These are phyloP conservation scores for Glebionis coronaria DNA, from an alignment of 129 eudicot genomes.

Conservation along the genomic window DNA sequence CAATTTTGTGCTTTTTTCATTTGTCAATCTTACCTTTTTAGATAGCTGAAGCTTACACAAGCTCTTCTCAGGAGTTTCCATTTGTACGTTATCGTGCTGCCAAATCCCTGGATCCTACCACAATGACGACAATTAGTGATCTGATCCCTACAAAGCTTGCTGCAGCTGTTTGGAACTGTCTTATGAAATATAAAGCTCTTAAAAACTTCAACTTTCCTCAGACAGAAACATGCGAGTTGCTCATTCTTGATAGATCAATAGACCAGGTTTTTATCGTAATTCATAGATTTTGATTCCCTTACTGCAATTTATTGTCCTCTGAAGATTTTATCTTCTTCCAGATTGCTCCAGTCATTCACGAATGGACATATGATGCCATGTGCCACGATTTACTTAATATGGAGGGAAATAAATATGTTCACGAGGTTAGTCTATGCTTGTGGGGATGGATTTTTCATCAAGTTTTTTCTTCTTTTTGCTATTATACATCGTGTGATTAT, in stretches of 20 bases:
- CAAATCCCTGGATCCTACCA: slow-evolving; percentile 77
- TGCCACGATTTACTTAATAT: slow-evolving; percentile 81
- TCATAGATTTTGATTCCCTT: slow-evolving; percentile 3
- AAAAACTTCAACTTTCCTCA: slow-evolving; percentile 68
- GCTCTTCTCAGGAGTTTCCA: slow-evolving; percentile 76
- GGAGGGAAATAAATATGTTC: slow-evolving; percentile 95
- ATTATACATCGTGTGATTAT: slow-evolving; percentile 33
- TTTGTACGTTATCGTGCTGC: slow-evolving; percentile 96
- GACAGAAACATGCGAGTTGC: slow-evolving; percentile 94
- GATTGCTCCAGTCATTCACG: slow-evolving; percentile 95
- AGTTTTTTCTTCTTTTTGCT: slow-evolving; percentile 23
- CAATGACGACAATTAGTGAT: slow-evolving; percentile 89
- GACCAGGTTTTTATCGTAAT: slow-evolving; percentile 61
- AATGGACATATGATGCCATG: slow-evolving; percentile 99
- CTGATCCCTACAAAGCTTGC: slow-evolving; percentile 91
- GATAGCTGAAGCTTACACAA: slow-evolving; percentile 12
- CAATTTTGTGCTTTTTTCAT: slow-evolving; percentile 6
- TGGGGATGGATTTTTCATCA: slow-evolving; percentile 9
- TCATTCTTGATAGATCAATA: slow-evolving; percentile 79
- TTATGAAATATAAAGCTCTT: slow-evolving; percentile 67
- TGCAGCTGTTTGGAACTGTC: slow-evolving; percentile 86
- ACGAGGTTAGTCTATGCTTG: slow-evolving; percentile 57
- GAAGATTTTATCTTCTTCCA: slow-evolving; percentile 23
- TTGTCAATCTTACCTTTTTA: slow-evolving; percentile 6
- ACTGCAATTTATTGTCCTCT: background rate